Conservation (phyloP, 345 rosid species). For the Hibiscus trionum region DNA sequence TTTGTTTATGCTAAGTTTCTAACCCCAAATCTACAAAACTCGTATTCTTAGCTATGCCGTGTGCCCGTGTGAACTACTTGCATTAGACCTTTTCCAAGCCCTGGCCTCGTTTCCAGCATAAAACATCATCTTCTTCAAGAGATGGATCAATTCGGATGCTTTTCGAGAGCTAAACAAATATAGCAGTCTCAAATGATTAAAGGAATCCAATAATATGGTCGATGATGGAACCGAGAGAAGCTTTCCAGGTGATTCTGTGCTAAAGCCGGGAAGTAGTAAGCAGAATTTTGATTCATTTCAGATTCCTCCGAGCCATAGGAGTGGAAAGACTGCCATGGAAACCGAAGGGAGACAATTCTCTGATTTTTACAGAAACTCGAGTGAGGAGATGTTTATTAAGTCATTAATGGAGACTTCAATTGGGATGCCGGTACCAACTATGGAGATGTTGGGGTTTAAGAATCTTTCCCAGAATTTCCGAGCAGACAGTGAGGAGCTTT, state of each 20-base stretch:
- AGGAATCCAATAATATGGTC: conserved; percentile 15
- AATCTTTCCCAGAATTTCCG: conserved; percentile 47
- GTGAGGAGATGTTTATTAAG: conserved; percentile 59
- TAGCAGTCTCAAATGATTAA: not conserved
- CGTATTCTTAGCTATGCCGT: not conserved
- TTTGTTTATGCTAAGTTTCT: not conserved
- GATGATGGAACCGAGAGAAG: conserved; percentile 20
- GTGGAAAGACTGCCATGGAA: conserved; percentile 27
- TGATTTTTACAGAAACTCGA: conserved; percentile 47
- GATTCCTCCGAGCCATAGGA: conserved; percentile 12
- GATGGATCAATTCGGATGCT: not conserved
- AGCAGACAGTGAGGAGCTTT: conserved; percentile 65
- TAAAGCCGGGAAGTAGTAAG: conserved; percentile 9
- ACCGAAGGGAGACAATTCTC: conserved; percentile 43
- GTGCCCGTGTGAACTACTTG: not conserved
- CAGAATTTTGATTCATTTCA: conserved; percentile 13
- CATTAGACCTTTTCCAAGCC: not conserved
- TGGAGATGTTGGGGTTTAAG: conserved; percentile 59
- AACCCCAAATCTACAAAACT: not conserved
- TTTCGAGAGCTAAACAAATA: not conserved
- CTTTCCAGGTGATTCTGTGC: conserved; percentile 6
- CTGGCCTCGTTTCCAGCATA: not conserved
- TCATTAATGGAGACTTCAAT: conserved; percentile 55
- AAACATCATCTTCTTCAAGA: not conserved
- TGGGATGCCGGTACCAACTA: conserved; percentile 41